Evolutionary conservation across 2,329 filamentous ascomycete genomes (phyloP), one percentile per base, ranked within the genome.

Genomic region (Phyllosticta citrichinensis): DNA sequence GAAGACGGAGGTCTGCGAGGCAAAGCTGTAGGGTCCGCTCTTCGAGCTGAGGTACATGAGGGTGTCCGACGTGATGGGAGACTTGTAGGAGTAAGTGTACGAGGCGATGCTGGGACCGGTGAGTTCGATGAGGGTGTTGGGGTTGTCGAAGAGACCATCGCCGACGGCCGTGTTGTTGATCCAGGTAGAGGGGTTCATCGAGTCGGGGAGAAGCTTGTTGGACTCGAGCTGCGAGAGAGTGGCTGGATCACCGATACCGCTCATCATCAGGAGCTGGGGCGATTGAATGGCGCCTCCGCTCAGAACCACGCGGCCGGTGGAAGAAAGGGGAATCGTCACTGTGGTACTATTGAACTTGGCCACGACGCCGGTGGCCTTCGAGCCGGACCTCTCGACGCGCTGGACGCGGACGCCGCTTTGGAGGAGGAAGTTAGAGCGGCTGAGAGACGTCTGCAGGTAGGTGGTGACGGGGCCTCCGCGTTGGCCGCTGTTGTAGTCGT

Each of bases 71-170:
- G 73, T 58, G 1, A 72, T 67, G 0, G 80, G 79, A 52, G 75
- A 66, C 50, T 72, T 67, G 69, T 82, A 83, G 57, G 70, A 74
- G 66, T 81, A 76, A 10, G 66, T 70, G 67, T 80, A 82, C 0
- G 80, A 79, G n/a, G 76, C 61, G 55, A 83, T 68, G 2, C 68
- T 63, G 1, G 77, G 72, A 3, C 70, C 70, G 1, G 73, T 73
- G 1, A 82, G 71, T 64, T 79, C 76, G 67, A 82, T 79, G 63
- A 79, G 81, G 1, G 80, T 82, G 63, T 82, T 82, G 5, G 81
- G 80, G 65, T 83, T 83, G 66, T 82, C 80, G 64, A 81, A 83
- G 27, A 83, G 75, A 35, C 77, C 76, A 14, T 75, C 70, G 52
- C 81, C 81, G 3, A 83, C 76, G 4, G 74, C 72, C 0, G 73